Conservation (phyloP, 768 basidiomycete species). For the Naganishia antarctica region DNA sequence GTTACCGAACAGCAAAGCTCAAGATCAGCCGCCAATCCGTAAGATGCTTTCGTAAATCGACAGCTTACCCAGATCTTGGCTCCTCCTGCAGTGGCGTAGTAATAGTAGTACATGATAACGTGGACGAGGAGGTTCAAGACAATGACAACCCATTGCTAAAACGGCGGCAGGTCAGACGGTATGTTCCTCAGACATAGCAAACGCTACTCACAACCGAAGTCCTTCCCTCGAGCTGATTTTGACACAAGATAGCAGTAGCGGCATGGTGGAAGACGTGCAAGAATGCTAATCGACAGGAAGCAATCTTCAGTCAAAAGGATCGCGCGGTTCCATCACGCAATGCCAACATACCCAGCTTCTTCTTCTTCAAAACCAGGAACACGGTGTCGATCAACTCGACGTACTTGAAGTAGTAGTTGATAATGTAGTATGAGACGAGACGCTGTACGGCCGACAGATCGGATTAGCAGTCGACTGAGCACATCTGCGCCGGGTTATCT, state of each 20-base stretch:
- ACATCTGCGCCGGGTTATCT: constrained; percentile 45
- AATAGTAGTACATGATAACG: constrained; percentile 99
- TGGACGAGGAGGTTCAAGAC: constrained; percentile 84
- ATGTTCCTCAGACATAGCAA: not conserved
- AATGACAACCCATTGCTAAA: constrained; percentile 95
- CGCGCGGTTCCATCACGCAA: not conserved
- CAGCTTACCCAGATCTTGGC: constrained; percentile 83
- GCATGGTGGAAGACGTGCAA: constrained; percentile 99
- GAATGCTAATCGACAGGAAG: constrained; percentile 61
- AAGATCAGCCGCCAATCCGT: constrained; percentile 19
- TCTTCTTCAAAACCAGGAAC: constrained; percentile 97
- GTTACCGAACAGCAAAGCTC: constrained; percentile 19
- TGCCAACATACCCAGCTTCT: constrained; percentile 70
- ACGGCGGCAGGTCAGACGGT: constrained; percentile 12
- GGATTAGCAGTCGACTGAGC: not conserved
- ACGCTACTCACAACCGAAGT: constrained; percentile 75
- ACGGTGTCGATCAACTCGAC: constrained; percentile 93
- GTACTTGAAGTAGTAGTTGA: constrained; percentile 99
- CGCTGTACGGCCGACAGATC: constrained; percentile 54
- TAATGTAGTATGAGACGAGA: constrained; percentile 93
- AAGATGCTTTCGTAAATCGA: not conserved
- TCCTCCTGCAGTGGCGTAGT: constrained; percentile 95
- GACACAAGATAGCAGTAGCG: constrained; percentile 92
- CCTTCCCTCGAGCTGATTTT: constrained; percentile 84
- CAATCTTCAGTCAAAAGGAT: not conserved